Evolutionary conservation across 768 basidiomycete genomes (phyloP), one percentile per base, ranked within the genome.

Genomic region (Strobilomyces dryophilus): DNA sequence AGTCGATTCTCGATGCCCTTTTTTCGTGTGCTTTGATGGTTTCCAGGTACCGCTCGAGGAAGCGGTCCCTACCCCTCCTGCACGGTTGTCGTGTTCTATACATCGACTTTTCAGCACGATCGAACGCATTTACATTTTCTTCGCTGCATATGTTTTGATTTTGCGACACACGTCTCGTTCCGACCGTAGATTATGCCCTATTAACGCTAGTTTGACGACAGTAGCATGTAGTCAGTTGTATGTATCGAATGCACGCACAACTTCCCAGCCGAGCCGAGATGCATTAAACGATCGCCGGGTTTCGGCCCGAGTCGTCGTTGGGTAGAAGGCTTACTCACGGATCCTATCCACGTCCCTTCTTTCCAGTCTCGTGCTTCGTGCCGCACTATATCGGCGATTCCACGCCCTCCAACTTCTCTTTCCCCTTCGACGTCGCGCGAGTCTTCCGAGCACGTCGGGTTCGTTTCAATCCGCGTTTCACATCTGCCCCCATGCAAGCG

Each of bases 11-110:
- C 31, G 7, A 39, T 18, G 3, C 5, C 43, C 44, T 18, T 46
- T 35, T 51, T 49, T 45, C 45, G 36, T 29, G 9, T 41, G 53
- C 60, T 58, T 58, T 20, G 54, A 64, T 61, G 54, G 56, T 58
- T 45, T 63, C 55, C 64, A 66, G 53, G 55, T 44, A 60, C 57
- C 8, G 34, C 39, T 46, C 39, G 45, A 39, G 34, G 51, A 56
- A 62, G 54, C 26, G 6, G 8, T 31, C 26, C 39, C 27, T 21
- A 9, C 21, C 32, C 29, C 17, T 32, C 17, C 29, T 9, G 21
- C 24, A 35, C 21, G 11, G 50, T 21, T 21, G n/a, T 39, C 49
- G 12, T 39, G 56, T 49, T 43, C 43, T 53, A 15, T 51, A 24
- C 15, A 15, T 53, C 12, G 20, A 7, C 49, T 27, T 24, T 37